Percentiles rank a stretch among this genome's conserved stretches.
phyloP scores from a whole-genome alignment of 148 eudicot genomes.

The Cornus florida region DNA sequence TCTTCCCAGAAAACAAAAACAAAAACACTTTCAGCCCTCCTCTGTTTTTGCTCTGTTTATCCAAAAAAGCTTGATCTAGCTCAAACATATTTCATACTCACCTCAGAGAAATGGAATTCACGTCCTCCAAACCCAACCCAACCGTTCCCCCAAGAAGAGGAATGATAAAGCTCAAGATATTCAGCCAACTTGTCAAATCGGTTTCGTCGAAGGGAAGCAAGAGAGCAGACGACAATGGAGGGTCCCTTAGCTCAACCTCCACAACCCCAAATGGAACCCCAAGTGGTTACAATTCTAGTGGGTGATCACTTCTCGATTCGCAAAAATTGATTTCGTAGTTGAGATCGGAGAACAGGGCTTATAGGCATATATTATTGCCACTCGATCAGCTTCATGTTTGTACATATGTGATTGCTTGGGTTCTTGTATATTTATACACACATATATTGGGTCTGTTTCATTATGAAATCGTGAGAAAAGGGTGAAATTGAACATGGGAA shows the following conservation, averaged over 20 bases:
- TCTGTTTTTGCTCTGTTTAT: neutral
- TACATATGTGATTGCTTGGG: too few species aligned
- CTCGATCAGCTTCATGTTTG: too few species aligned
- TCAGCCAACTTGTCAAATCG: neutral
- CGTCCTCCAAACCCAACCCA: neutral
- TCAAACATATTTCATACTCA: neutral
- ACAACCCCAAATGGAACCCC: conserved; percentile 8
- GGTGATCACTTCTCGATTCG: too few species aligned
- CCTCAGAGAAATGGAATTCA: conserved; percentile 5
- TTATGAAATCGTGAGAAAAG: too few species aligned
- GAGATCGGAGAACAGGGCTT: too few species aligned
- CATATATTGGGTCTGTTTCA: too few species aligned
- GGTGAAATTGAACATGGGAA: too few species aligned
- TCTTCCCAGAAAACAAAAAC: neutral
- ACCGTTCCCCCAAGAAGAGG: conserved; percentile 18
- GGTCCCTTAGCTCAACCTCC: neutral
- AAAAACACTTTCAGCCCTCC: neutral
- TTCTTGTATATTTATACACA: too few species aligned
- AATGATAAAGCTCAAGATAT: conserved; percentile 12
- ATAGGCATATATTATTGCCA: too few species aligned
- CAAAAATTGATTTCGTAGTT: neutral
- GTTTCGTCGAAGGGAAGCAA: neutral
- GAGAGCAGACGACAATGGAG: neutral
- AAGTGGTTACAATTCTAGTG: conserved; percentile 9
- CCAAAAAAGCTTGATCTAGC: neutral